These are phyloP conservation scores for Phytopythium mirpurense DNA, from an alignment of 352 stramenopile species.

Conservation along the genomic window DNA sequence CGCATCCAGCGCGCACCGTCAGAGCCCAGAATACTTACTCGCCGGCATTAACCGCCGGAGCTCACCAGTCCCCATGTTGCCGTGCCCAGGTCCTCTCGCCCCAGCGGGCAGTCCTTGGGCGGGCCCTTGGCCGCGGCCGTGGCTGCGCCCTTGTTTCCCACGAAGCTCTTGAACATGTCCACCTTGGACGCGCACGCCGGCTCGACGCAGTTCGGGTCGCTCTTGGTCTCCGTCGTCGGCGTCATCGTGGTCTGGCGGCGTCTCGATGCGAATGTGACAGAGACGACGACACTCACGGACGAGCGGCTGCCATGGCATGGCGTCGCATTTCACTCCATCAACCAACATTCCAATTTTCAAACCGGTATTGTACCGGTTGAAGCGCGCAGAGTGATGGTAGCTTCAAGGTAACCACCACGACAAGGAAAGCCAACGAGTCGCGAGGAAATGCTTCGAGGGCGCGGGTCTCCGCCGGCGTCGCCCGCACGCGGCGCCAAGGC, in stretches of 20 bases:
- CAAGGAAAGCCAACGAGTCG: no score
- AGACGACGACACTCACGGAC: background rate
- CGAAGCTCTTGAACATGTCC: slow-evolving; percentile 74
- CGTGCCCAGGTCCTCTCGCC: slow-evolving; percentile 82
- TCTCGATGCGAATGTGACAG: slow-evolving; percentile 8
- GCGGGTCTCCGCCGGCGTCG: slow-evolving; percentile 45
- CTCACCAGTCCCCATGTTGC: slow-evolving; percentile 85
- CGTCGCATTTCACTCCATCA: slow-evolving; percentile 5
- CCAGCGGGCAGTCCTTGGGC: slow-evolving; percentile 71
- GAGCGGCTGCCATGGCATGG: background rate
- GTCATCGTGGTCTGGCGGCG: slow-evolving; percentile 21
- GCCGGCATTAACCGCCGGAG: slow-evolving; percentile 1
- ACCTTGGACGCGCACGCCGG: slow-evolving; percentile 84
- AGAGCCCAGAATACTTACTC: no score
- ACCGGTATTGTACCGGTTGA: background rate
- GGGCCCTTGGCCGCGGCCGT: slow-evolving; percentile 8
- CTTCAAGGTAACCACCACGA: no score
- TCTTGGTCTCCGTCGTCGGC: slow-evolving; percentile 18
- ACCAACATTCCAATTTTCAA: background rate
- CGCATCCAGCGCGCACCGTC: no score
- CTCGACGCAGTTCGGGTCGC: slow-evolving; percentile 81
- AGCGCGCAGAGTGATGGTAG: no score
- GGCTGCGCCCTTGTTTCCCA: slow-evolving; percentile 28
- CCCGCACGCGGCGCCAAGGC: slow-evolving; percentile 18
- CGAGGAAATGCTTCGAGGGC: slow-evolving; percentile 5